phyloP scores from a whole-genome alignment of 306 rosid genomes.

The Morella rubra region DNA sequence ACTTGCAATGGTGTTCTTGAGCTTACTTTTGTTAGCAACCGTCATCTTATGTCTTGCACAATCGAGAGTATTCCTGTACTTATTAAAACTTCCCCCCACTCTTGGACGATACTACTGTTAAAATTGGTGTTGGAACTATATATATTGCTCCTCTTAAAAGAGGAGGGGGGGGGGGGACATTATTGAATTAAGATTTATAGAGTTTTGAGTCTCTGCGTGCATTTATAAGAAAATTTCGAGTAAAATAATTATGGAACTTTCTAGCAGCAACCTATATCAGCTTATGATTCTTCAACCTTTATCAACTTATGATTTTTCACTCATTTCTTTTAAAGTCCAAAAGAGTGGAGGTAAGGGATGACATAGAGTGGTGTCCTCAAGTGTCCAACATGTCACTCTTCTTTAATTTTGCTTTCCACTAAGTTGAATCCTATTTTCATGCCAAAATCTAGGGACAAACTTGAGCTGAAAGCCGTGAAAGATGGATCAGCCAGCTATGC shows the following conservation, averaged over 20 bases:
- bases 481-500: constrained; percentile 86
- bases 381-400: background rate
- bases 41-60: background rate
- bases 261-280: background rate
- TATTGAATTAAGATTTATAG: no score
- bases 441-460: constrained; percentile 67
- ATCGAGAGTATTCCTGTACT: no score
- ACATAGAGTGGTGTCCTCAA: background rate
- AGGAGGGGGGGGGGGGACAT: no score
- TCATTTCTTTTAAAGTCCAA: background rate
- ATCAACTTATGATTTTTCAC: background rate
- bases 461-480: constrained; percentile 79
- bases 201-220: no score
- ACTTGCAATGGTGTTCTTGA: background rate
- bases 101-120: no score
- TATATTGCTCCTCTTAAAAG: no score
- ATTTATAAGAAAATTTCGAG: background rate
- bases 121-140: no score
- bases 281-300: background rate
- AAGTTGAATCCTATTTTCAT: constrained; percentile 14
- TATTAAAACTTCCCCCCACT: no score
- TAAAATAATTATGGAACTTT: background rate
- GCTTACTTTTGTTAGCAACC: background rate
- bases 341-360: background rate
- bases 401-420: background rate